Conservation (phyloP, 371 early-diverging fungal species). For the Apophysomyces ossiformis region DNA sequence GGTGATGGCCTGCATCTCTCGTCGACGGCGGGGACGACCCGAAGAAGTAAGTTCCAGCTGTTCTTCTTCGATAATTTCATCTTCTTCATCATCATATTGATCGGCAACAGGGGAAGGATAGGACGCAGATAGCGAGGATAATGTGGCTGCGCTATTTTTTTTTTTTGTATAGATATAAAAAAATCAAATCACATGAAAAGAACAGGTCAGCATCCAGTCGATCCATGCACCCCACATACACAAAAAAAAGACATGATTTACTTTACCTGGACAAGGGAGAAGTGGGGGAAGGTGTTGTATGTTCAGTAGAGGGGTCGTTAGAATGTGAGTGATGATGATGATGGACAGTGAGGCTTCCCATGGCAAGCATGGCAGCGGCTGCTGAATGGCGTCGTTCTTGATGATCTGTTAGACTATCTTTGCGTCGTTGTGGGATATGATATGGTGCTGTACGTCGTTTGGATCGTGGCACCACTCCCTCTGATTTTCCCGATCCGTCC, state of each 20-base stretch:
- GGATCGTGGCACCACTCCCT: background rate
- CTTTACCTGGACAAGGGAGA: constrained; percentile 16
- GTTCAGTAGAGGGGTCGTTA: background rate
- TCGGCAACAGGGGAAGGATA: constrained; percentile 42
- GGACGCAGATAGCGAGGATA: constrained; percentile 2
- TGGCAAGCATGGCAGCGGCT: constrained; percentile 56
- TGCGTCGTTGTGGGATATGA: constrained; percentile 9
- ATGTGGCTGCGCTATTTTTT: background rate
- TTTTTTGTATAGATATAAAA: background rate
- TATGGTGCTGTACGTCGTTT: constrained; percentile 17
- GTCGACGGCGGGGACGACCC: constrained; percentile 40
- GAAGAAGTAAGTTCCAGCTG: constrained; percentile 17
- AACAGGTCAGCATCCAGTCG: constrained; percentile 2
- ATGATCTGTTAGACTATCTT: constrained; percentile 17
- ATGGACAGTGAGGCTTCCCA: constrained; percentile 24
- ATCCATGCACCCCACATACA: background rate
- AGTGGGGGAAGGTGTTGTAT: constrained; percentile 18
- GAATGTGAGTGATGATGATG: background rate
- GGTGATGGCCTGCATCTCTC: constrained; percentile 21
- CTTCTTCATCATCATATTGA: constrained; percentile 20
- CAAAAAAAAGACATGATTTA: constrained; percentile 5
- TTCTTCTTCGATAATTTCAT: constrained; percentile 21
- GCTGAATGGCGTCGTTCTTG: constrained; percentile 50
- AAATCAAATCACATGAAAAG: background rate
- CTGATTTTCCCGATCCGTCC: constrained; percentile 8